Base-by-base conservation (phyloP, 1,284 basidiomycete species). In the Fomitopsis pinicola region DNA sequence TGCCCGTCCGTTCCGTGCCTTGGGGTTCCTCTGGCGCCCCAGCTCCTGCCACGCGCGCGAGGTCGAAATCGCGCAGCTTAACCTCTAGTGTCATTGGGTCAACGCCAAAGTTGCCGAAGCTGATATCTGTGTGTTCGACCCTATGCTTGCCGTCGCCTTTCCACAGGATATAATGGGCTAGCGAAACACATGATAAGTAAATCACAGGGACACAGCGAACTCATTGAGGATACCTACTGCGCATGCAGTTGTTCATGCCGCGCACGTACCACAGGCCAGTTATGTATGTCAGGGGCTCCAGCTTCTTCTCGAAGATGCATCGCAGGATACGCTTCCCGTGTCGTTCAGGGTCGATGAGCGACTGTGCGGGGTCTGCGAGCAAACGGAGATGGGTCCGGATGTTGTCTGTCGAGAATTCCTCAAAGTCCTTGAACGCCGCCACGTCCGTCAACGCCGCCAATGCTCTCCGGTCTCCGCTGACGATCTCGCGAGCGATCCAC, bases 41-140 rank as follows among this genome's bases (percentile, higher is more conserved):
- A 22, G 22, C 22, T 22, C 22, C 22, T 2, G 2, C 22, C 22
- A 53, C 6, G 10, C 56, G 22, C 0, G 56, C 44, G 5, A 58
- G 42, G 56, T 58, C 56, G 26, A 58, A 58, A 22, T 48, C 56
- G 28, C 30, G 38, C 8, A 58, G 56, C n/a, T 26, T 42, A 17
- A 38, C 3, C 1, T 7, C 5, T n/a, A 42, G 38, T 10, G 33
- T 17, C 12, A 1, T 3, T 12, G 33, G 33, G 19, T 46, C 26
- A 4, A 22, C 38, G 12, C n/a, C 30, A 2, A 46, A 42, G 19
- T 58, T 58, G 15, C 28, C 6, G 1, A 46, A 2, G 44, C 56
- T 46, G 42, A 58, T 46, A 42, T 46, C 56, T 14, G 19, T 33
- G n/a, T 46, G 56, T n/a, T 35, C 42, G 56, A 46, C 38, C 15